Evolutionary conservation across 2,329 filamentous ascomycete species (phyloP).

Genomic region (Neofusicoccum cordaticola): DNA sequence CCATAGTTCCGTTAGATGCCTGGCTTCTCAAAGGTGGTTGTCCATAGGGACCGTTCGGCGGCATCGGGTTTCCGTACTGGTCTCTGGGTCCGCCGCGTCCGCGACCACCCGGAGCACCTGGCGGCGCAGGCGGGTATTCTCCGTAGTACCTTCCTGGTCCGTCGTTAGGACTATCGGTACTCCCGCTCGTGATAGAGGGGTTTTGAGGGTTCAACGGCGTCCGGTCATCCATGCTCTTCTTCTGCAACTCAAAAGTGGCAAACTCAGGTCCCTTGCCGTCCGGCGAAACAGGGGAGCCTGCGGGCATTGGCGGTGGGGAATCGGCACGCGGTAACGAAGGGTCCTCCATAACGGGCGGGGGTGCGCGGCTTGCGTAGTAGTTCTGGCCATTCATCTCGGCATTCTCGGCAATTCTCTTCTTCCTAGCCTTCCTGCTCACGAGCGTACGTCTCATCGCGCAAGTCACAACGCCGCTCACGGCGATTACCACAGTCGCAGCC

Average conservation of each 20-base stretch:
- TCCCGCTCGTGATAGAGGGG: constrained; percentile 54
- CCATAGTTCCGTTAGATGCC: constrained; percentile 34
- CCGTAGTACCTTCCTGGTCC: constrained; percentile 35
- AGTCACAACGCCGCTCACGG: constrained; percentile 77
- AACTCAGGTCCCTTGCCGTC: constrained; percentile 53
- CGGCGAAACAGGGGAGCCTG: constrained; percentile 39
- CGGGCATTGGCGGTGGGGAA: constrained; percentile 49
- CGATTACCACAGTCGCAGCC: constrained; percentile 81
- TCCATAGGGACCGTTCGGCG: constrained; percentile 44
- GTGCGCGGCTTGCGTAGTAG: constrained; percentile 63
- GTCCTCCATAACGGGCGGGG: constrained; percentile 38
- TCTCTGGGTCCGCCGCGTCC: constrained; percentile 47
- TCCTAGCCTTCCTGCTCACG: constrained; percentile 87
- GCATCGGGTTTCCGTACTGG: constrained; percentile 60
- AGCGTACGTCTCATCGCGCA: constrained; percentile 94
- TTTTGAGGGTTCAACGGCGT: constrained; percentile 67
- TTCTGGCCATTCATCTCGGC: constrained; percentile 96
- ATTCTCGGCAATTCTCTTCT: constrained; percentile 87
- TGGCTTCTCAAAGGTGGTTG: constrained; percentile 37
- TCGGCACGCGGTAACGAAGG: constrained; percentile 48
- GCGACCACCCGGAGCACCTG: constrained; percentile 25
- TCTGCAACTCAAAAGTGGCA: constrained; percentile 62
- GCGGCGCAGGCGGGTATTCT: constrained; percentile 34
- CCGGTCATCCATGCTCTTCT: constrained; percentile 64
- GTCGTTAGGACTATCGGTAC: constrained; percentile 42